These are phyloP conservation scores for Neoboletus subvelutipes DNA, from an alignment of 768 basidiomycete genomes.

Conservation along the genomic window DNA sequence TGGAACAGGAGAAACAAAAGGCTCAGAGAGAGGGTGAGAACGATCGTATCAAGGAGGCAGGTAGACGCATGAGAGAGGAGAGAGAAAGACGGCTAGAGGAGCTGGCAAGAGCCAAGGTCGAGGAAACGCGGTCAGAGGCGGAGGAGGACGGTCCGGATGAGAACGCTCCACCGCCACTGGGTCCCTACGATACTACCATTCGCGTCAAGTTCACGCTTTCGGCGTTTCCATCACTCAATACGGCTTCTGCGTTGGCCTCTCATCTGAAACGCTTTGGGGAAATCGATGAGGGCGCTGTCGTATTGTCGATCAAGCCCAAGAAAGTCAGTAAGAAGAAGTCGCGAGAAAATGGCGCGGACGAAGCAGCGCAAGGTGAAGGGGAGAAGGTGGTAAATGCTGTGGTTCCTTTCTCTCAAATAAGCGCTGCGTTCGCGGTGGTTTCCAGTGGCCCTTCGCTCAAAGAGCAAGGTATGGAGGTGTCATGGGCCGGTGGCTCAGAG, in stretches of 20 bases:
- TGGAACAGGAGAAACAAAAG: conserved; percentile 62
- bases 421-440: conserved; percentile 74
- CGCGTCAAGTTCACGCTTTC: conserved; percentile 67
- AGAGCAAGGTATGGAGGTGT: conserved; percentile 64
- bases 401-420: conserved; percentile 73
- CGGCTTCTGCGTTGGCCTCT: conserved; percentile 20
- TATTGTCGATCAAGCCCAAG: conserved; percentile 62
- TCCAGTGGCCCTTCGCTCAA: conserved; percentile 53
- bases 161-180: conserved; percentile 56
- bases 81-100: conserved; percentile 52
- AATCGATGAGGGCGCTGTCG: conserved; percentile 62
- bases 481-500: conserved; percentile 71
- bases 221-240: conserved; percentile 39
- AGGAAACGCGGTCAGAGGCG: conserved; percentile 26
- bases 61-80: conserved; percentile 65
- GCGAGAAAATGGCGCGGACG: conserved; percentile 20
- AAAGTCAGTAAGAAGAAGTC: conserved; percentile 43
- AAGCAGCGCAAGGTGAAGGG: conserved; percentile 39
- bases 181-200: conserved; percentile 74
- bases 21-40: conserved; percentile 55
- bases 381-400: conserved; percentile 65
- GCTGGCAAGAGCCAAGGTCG: conserved; percentile 39
- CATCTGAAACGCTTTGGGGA: conserved; percentile 63
- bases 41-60: conserved; percentile 74
- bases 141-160: conserved; percentile 38